Evolutionary conservation across 306 rosid genomes (phyloP).

Genomic region (Castanea crenata): DNA sequence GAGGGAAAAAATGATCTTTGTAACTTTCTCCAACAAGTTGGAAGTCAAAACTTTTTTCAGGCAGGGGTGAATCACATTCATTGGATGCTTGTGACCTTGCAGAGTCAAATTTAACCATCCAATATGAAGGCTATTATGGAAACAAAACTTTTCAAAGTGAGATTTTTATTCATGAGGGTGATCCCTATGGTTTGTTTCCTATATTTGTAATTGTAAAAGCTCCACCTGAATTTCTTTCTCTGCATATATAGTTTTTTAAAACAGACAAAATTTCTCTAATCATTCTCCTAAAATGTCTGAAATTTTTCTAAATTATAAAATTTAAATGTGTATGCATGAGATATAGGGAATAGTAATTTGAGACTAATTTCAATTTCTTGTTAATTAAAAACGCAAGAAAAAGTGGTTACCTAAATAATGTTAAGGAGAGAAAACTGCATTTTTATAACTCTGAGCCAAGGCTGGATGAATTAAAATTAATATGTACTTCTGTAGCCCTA

Average conservation of each 20-base stretch:
- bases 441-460: background rate
- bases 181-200: background rate
- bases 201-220: background rate
- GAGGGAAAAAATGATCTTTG: background rate
- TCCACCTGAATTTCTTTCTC: background rate
- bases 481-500: background rate
- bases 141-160: background rate
- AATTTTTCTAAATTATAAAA: background rate
- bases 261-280: background rate
- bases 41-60: background rate
- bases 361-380: background rate
- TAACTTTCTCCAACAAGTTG: background rate
- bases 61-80: background rate
- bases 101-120: background rate
- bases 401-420: background rate
- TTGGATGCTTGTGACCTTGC: background rate
- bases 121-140: background rate
- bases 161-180: background rate
- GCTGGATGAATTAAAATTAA: background rate
- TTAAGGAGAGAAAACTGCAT: background rate
- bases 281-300: background rate
- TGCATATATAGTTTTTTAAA: background rate
- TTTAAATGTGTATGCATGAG: background rate
- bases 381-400: background rate
- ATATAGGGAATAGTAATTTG: background rate